Base-by-base conservation (phyloP, 2,329 filamentous ascomycete species). In the Juglanconis oblonga region DNA sequence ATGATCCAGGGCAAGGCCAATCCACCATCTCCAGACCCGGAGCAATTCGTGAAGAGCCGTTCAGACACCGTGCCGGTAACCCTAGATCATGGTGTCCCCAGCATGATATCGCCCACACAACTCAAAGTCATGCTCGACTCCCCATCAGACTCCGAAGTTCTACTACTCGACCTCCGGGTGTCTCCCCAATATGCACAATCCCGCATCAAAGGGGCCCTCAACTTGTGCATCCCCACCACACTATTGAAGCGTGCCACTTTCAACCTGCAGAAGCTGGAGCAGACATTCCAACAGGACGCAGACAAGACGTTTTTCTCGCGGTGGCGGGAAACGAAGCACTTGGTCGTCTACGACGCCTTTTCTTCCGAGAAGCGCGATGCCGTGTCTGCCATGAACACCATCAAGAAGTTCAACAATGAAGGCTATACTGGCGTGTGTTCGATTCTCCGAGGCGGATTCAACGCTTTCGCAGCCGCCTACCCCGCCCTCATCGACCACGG, bases 181-280 rank as follows among this genome's bases (percentile, higher is more conserved):
- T 91, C 88, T 33, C 92, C 92, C 24, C 91, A 94, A 65, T 97
- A 89, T 70, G 83, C 87, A 1, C 81, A 85, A 50, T 87, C 90
- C 29, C 86, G 90, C 35, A 90, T 98, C 57, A 77, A 81, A 53
- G 88, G 88, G n/a, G 91, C 94, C 0, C 76, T 99, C 36, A 98
- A 96, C 70, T 79, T 99, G 5, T 98, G 95, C 70, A 96, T 98
- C 62, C 95, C 95, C 0, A 98, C 95, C 0, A 98, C 94, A 0
- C 78, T 99, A 13, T 77, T 99, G 17, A 98, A 98, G 74, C 83
- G 95, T 53, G 88, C 91, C 0, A 96, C 92, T 0, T 98, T 96
- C 74, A 94, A 94, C 67, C 84, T 96, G 11, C 82, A 92, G 64
- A 97, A 96, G 71, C 79, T 99, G 36, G 86, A 91, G 65, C 89